Percentiles rank a stretch among this genome's conserved stretches.
Evolutionary conservation across 441 rosid species (phyloP).

Genomic region (Corymbia calophylla): DNA sequence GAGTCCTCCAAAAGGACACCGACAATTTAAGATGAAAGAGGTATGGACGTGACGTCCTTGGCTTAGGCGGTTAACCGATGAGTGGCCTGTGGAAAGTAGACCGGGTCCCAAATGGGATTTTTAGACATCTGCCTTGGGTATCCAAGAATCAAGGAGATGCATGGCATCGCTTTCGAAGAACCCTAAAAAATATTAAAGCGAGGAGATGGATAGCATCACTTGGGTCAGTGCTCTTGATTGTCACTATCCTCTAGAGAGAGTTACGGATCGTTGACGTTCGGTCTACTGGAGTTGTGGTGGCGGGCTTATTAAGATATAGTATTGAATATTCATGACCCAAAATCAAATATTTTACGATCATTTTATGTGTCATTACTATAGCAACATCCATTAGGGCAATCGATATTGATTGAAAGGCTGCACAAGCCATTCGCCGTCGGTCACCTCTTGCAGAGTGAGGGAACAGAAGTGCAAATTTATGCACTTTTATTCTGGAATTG

Average conservation of each 20-base stretch:
- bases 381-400: neutral
- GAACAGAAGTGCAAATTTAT: neutral
- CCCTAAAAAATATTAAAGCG: neutral
- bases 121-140: neutral
- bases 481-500: neutral
- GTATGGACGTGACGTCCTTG: neutral
- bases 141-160: neutral
- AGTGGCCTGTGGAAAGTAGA: neutral
- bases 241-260: neutral
- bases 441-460: neutral
- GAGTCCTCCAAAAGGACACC: neutral
- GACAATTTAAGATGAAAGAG: neutral
- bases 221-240: neutral
- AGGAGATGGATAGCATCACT: neutral
- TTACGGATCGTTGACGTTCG: neutral
- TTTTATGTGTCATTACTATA: neutral
- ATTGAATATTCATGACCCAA: neutral
- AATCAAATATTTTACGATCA: neutral
- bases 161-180: neutral
- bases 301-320: neutral
- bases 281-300: neutral
- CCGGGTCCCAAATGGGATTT: neutral
- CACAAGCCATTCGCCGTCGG: neutral
- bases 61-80: neutral
- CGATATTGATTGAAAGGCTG: neutral